Evolutionary conservation across 1,284 basidiomycete species (phyloP), one percentile per base, ranked within the genome.

Genomic region (Ganoderma meredithae): DNA sequence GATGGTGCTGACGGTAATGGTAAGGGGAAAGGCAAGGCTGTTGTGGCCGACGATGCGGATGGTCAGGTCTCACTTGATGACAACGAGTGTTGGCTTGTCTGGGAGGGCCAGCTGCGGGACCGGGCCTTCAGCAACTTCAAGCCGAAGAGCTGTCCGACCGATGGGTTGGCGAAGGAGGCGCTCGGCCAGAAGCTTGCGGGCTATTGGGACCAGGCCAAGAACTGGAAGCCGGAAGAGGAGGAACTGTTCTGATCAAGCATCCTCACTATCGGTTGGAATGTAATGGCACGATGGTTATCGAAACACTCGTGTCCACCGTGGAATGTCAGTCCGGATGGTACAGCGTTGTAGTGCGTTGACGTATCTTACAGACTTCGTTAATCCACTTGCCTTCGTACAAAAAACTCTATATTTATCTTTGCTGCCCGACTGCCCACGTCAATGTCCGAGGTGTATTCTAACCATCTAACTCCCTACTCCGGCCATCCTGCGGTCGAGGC

Each of bases 201-300:
- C 0, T 95, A 96, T 78, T 98, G 97, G 97, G 97, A 98, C 79
- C 87, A 95, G 78, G 92, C 96, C 41, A 98, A 96, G 88, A 92
- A 92, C 75, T 93, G 89, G 88, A 92, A 88, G 76, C 86, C 88
- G 2, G 90, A 92, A 77, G 92, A 94, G 65, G 91, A 93, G 71
- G 90, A 92, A 70, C 71, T 90, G 71, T 88, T 89, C 76, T 91
- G 76, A 76, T 39, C 39, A 22, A 58, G 19, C 17, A 10, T 39
- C 33, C n/a, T n/a, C 22, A 36, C 39, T 39, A 3, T 60, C 4
- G 25, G 39, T n/a, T 12, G 36, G 56, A 6, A 3, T 33, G 25
- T 33, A 15, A 3, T 31, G 53, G 13, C 33, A 27, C 31, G 13
- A 36, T 39, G 19, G 55, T 58, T 39, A 19, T 58, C 55, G 3